Evolutionary conservation across 768 basidiomycete genomes (phyloP).

Genomic region (Psilocybe sp.): DNA sequence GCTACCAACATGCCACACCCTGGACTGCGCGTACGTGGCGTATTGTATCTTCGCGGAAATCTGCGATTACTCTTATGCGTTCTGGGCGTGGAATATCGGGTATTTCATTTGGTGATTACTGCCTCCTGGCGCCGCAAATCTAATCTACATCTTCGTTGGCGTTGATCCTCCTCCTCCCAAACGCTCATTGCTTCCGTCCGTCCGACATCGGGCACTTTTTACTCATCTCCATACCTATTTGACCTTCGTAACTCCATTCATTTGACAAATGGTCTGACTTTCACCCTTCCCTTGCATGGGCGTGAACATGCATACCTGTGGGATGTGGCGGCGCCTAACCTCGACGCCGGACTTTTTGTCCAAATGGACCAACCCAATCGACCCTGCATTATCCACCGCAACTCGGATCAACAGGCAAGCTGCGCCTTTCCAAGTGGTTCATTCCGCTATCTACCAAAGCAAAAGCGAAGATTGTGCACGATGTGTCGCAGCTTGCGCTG

Average conservation of each 20-base stretch:
- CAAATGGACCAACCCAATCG: background rate
- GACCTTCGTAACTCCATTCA: too few species aligned
- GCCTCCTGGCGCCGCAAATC: too few species aligned
- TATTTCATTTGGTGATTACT: background rate
- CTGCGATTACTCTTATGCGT: background rate
- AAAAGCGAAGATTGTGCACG: slow-evolving; percentile 91
- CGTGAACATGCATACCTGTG: too few species aligned
- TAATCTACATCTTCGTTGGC: too few species aligned
- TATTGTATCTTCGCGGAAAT: background rate
- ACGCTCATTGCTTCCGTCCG: too few species aligned
- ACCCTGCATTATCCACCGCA: background rate
- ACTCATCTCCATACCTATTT: too few species aligned
- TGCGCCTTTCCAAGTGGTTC: slow-evolving; percentile 96
- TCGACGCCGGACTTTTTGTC: background rate
- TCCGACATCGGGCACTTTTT: too few species aligned
- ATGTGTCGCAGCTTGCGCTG: slow-evolving; percentile 90
- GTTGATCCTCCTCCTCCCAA: too few species aligned
- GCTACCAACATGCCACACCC: too few species aligned
- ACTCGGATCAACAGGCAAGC: slow-evolving; percentile 63
- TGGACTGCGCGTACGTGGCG: too few species aligned
- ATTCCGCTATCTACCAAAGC: slow-evolving; percentile 75
- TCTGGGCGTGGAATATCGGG: background rate
- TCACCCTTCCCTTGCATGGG: too few species aligned
- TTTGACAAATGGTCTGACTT: too few species aligned
- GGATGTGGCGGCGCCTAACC: background rate